Evolutionary conservation across 2,329 filamentous ascomycete genomes (phyloP).

Genomic region (Alternaria consortialis): DNA sequence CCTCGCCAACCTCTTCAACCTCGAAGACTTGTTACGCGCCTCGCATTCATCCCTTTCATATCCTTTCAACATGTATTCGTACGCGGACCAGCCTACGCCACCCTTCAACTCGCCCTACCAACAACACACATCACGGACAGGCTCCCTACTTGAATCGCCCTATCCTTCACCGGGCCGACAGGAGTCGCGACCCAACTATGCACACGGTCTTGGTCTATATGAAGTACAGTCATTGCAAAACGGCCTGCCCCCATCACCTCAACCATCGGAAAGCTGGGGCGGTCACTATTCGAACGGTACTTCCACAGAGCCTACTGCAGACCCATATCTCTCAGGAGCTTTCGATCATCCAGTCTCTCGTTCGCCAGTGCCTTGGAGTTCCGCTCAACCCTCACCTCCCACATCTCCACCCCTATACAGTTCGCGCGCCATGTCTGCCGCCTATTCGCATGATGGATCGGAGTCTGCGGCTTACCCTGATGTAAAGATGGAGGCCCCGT

Average conservation of each 20-base stretch:
- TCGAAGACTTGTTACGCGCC: constrained; percentile 16
- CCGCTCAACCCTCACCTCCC: constrained; percentile 42
- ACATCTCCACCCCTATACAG: constrained; percentile 44
- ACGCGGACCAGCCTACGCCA: constrained; percentile 44
- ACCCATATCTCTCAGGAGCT: constrained; percentile 44
- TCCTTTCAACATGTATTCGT: constrained; percentile 31
- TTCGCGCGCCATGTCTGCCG: constrained; percentile 41
- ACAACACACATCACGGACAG: constrained; percentile 37
- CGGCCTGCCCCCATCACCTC: constrained; percentile 47
- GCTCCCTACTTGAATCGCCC: constrained; percentile 40
- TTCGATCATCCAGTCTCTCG: constrained; percentile 46
- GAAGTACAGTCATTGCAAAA: constrained; percentile 36
- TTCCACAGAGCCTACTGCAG: constrained; percentile 41
- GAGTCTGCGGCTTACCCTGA: constrained; percentile 35
- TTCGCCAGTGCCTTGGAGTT: constrained; percentile 44
- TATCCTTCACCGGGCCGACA: constrained; percentile 49
- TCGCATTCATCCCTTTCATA: constrained; percentile 13
- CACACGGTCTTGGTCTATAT: constrained; percentile 48
- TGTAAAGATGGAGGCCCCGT: constrained; percentile 41
- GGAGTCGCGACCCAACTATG: constrained; percentile 39
- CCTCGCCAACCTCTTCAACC: constrained; percentile 6
- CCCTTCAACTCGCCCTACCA: constrained; percentile 50
- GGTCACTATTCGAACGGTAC: constrained; percentile 36
- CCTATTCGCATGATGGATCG: constrained; percentile 45
- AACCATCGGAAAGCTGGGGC: constrained; percentile 46